Percentiles rank a stretch among this genome's conserved stretches.
phyloP scores from a whole-genome alignment of 2,329 filamentous ascomycete genomes.

The Pseudopithomyces maydicus region DNA sequence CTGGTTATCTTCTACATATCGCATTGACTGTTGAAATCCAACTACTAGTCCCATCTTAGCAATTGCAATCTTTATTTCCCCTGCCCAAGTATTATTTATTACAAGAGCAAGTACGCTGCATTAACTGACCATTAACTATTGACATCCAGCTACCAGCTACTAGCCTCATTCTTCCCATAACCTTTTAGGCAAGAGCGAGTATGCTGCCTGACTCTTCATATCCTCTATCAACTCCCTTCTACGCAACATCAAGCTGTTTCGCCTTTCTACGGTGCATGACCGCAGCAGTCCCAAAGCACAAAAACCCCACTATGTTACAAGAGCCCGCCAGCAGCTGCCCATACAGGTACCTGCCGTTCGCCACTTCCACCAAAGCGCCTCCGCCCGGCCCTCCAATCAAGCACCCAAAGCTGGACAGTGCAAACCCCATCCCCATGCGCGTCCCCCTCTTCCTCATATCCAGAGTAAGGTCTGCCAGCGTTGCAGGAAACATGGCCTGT shows the following conservation, averaged over 20 bases:
- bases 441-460: neutral
- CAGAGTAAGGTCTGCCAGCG: neutral
- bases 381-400: constrained; percentile 1
- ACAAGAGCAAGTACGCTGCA: too few relatives aligned
- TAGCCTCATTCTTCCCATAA: too few relatives aligned
- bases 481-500: constrained; percentile 1
- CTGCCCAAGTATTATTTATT: too few relatives aligned
- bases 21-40: too few relatives aligned
- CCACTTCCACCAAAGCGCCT: neutral
- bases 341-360: neutral
- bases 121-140: too few relatives aligned
- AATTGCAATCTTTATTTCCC: too few relatives aligned
- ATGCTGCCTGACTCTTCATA: too few relatives aligned
- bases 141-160: too few relatives aligned
- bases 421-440: neutral
- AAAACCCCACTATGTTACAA: neutral
- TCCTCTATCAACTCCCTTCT: neutral
- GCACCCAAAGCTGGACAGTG: constrained; percentile 1
- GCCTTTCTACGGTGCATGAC: neutral
- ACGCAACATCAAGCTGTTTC: neutral
- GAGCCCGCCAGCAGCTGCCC: neutral
- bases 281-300: neutral
- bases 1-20: too few relatives aligned
- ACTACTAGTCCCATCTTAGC: too few relatives aligned
- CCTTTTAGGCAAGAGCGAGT: too few relatives aligned